Base-by-base conservation (phyloP, 306 rosid species). In the Rosa multiflora region DNA sequence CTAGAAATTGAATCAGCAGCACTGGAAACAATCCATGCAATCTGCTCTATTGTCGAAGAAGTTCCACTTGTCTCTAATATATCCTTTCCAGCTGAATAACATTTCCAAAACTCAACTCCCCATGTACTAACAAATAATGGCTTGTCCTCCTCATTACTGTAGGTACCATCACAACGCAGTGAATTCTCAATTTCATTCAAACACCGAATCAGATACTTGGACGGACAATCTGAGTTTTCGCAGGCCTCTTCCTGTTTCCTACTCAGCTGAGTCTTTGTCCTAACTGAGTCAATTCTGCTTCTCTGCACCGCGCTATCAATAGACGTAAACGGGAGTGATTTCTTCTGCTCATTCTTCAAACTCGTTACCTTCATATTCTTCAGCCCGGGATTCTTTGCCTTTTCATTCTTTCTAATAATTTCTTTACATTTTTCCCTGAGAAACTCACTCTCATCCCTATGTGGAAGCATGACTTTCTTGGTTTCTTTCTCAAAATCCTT, bases 31-130 rank as follows among this genome's bases (percentile, higher is more conserved):
- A 87, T 87, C 99, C 99, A 95, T 11, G 99, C 95, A 82, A 93
- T 87, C 87, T 95, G 86, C 83, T 93, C 98, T 13, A 81, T 75
- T 1, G 90, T 84, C 55, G 94, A 91, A 79, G 89, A 80, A 62
- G 82, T 58, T 78, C 94, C 94, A 80, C 91, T 79, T 48, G 92
- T 89, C 70, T 92, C 98, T 62, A 95, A 14, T n/a, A 93, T 76
- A 89, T 93, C 91, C 77, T 90, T 88, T 59, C 91, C 96, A 44
- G 87, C 79, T 67, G 94, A 88, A 88, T 83, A 91, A 82, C 82
- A 83, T 82, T 84, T 95, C 82, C 89, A 90, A 83, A 95, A 95
- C 77, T 92, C 97, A 78, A 91, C 84, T 10, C 99, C 99, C 99
- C 99, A 95, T 9, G 89, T 18, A 72, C 88, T 80, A 76, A 77